Evolutionary conservation across 495 filamentous ascomycete genomes (phyloP).

Genomic region (Podospora pseudocomata): DNA sequence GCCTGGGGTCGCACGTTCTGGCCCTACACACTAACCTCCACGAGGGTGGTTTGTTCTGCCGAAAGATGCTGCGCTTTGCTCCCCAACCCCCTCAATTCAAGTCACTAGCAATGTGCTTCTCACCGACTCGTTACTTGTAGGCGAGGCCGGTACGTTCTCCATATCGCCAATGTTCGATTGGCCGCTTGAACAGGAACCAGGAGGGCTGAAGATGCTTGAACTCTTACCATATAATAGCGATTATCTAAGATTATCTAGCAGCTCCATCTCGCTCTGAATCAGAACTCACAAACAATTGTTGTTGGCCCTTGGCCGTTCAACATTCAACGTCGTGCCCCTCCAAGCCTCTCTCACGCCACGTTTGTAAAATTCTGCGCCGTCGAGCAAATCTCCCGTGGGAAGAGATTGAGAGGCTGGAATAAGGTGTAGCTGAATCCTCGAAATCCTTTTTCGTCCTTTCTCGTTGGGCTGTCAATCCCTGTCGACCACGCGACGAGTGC

Average conservation of each 20-base stretch:
- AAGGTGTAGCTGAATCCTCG: background rate
- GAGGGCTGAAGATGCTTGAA: background rate
- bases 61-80: background rate
- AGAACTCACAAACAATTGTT: background rate
- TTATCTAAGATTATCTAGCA: too few relatives aligned
- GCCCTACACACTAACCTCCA: background rate
- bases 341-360: background rate
- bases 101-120: too few relatives aligned
- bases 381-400: background rate
- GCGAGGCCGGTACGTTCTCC: background rate
- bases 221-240: too few relatives aligned
- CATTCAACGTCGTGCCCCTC: background rate
- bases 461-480: conserved; percentile 21
- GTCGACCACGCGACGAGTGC: conserved; percentile 30
- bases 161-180: background rate
- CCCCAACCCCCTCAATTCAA: too few relatives aligned
- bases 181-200: background rate
- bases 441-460: conserved; percentile 1
- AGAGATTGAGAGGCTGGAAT: background rate
- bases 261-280: background rate
- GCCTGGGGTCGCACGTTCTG: background rate
- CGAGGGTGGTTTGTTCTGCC: background rate
- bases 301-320: background rate
- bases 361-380: background rate
- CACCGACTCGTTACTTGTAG: too few relatives aligned